Evolutionary conservation across 805 yeast genomes (phyloP).

Genomic region (Ogataea neopini): DNA sequence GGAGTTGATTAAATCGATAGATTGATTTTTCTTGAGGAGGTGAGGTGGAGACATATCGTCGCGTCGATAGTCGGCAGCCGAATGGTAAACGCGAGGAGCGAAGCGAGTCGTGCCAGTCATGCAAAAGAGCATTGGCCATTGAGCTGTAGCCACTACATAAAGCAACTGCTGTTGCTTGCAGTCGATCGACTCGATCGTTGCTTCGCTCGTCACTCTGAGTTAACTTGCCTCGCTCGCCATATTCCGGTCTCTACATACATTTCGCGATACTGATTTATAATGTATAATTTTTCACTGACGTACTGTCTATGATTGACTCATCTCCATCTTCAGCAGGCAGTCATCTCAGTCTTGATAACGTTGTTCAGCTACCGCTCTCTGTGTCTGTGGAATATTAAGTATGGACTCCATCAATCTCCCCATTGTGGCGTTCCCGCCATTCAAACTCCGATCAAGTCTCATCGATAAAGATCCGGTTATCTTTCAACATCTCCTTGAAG

Average conservation of each 20-base stretch:
- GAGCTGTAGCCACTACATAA: background rate
- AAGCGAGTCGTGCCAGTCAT: background rate
- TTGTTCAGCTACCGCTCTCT: no score
- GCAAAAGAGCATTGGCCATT: no score
- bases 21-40: no score
- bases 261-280: background rate
- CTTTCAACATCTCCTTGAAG: constrained; percentile 72
- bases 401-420: constrained; percentile 51
- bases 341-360: background rate
- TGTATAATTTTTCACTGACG: no score
- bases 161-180: background rate
- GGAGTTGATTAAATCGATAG: background rate
- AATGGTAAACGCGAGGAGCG: background rate
- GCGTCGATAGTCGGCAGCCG: background rate
- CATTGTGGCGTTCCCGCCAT: constrained; percentile 73
- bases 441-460: constrained; percentile 70
- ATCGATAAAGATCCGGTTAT: constrained; percentile 83
- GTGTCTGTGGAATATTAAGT: no score
- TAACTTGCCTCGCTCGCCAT: background rate
- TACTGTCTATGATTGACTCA: no score
- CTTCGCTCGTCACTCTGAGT: background rate
- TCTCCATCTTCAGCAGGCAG: no score
- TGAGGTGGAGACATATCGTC: background rate
- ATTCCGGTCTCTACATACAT: background rate
- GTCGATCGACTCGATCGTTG: background rate